Evolutionary conservation across 2,329 filamentous ascomycete genomes (phyloP).

Genomic region (Huntiella savannae): DNA sequence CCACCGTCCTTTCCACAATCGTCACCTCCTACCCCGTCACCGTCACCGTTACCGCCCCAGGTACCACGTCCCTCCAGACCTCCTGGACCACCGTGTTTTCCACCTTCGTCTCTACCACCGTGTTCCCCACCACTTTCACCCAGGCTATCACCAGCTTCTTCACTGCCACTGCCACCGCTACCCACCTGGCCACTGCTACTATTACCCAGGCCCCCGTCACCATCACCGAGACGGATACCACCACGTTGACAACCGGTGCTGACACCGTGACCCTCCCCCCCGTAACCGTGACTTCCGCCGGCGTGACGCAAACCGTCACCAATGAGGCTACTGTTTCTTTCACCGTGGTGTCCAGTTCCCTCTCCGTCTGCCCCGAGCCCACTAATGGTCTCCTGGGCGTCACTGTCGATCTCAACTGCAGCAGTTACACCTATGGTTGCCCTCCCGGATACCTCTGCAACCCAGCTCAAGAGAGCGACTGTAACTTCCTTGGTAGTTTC

Average conservation of each 20-base stretch:
- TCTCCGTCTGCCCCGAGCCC: slow-evolving; percentile 13
- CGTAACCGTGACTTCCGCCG: slow-evolving; percentile 12
- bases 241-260: slow-evolving; percentile 15
- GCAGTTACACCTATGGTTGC: slow-evolving; percentile 34
- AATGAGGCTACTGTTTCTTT: slow-evolving; percentile 17
- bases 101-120: slow-evolving; percentile 12
- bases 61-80: slow-evolving; percentile 4
- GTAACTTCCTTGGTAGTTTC: slow-evolving; percentile 30
- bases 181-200: slow-evolving; percentile 8
- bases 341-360: slow-evolving; percentile 15
- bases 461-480: slow-evolving; percentile 27
- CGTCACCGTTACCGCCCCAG: slow-evolving; percentile 11
- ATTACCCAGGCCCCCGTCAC: slow-evolving; percentile 14
- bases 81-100: slow-evolving; percentile 13
- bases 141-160: slow-evolving; percentile 11
- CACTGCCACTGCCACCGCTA: slow-evolving; percentile 1
- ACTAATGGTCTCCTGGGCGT: slow-evolving; percentile 21
- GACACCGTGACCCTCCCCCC: slow-evolving; percentile 7
- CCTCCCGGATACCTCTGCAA: slow-evolving; percentile 32
- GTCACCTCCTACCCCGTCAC: slow-evolving; percentile 14
- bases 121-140: slow-evolving; percentile 9
- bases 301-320: slow-evolving; percentile 18
- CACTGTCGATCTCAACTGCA: slow-evolving; percentile 18
- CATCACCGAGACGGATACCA: slow-evolving; percentile 14
- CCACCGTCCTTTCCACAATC: slow-evolving; percentile 13